These are phyloP conservation scores for Lentinus brumalis DNA, from an alignment of 768 basidiomycete genomes.

Conservation along the genomic window DNA sequence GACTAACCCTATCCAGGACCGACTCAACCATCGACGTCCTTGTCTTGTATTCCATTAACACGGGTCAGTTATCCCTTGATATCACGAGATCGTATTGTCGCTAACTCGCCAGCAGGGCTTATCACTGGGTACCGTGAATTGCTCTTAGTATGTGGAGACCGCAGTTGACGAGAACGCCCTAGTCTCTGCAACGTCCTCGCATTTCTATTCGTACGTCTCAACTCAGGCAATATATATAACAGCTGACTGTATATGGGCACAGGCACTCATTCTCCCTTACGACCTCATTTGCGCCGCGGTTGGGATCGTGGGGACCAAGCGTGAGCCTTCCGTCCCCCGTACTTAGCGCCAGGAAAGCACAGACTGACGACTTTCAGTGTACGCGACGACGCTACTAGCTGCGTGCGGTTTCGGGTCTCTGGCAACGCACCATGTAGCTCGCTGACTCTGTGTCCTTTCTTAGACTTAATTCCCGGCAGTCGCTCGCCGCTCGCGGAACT, in stretches of 20 bases:
- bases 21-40: not conserved
- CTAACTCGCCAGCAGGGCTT: not conserved
- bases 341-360: not conserved
- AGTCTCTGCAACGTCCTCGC: not conserved
- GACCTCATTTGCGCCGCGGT: not conserved
- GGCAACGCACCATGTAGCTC: no score
- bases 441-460: no score
- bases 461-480: no score
- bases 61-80: not conserved
- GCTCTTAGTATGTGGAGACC: not conserved
- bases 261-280: not conserved
- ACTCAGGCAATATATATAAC: not conserved
- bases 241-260: not conserved
- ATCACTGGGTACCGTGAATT: not conserved
- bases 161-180: no score
- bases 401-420: not conserved
- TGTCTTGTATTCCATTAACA: not conserved
- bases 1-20: not conserved
- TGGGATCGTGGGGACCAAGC: not conserved
- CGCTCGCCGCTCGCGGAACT: no score
- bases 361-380: not conserved
- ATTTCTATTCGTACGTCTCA: not conserved
- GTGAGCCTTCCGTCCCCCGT: not conserved
- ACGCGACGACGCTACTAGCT: not conserved
- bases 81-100: no score